Evolutionary conservation across 129 eudicot genomes (phyloP), one percentile per base, ranked within the genome.

Genomic region (Tanacetum coccineum): DNA sequence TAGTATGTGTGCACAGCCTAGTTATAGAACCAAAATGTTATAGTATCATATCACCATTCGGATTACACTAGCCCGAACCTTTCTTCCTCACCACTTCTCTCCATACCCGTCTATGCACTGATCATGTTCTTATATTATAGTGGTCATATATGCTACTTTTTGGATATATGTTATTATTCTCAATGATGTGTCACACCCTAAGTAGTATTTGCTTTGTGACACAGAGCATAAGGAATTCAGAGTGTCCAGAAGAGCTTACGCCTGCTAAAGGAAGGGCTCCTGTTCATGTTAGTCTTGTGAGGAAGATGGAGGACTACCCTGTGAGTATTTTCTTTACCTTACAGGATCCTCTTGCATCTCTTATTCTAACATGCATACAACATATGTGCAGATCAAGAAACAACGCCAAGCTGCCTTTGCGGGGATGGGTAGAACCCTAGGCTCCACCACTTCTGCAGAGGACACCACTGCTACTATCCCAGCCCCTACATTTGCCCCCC

Each of bases 391-490:
- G 87, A 80, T 76, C 47, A 84, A 80, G 73, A 72, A 79, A 59
- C 85, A 79, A 65, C 76, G 71, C 3, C 73, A 13, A 4, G 51
- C 61, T 10, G 60, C 96, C 46, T 91, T 91, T 75, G 87, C 50
- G 51, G 97, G 97, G 15, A 79, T 60, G 87, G 87, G 92, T 10
- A 83, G 97, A 80, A 81, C 93, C 48, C 71, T 87, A 4, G 96
- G 88, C 55, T 65, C 84, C 71, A 65, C 84, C 71, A 65, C 73
- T 3, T 26, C 68, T 21, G 42, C 93, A n/a, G 67, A 52, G 8
- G 85, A 78, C 57, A 58, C 78, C 11, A 30, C 71, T 52, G 64
- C 83, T 6, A 44, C 77, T 18, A 55, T 17, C 21, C 42, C 67
- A 6, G 46, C 66, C 13, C 64, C 79, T 22, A 52, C 80, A 51